A percentile compares a stretch with the other conserved stretches of the same genome.
These are phyloP conservation scores for Fusarium hostae DNA, from an alignment of 2,329 filamentous ascomycete species.

Conservation along the genomic window DNA sequence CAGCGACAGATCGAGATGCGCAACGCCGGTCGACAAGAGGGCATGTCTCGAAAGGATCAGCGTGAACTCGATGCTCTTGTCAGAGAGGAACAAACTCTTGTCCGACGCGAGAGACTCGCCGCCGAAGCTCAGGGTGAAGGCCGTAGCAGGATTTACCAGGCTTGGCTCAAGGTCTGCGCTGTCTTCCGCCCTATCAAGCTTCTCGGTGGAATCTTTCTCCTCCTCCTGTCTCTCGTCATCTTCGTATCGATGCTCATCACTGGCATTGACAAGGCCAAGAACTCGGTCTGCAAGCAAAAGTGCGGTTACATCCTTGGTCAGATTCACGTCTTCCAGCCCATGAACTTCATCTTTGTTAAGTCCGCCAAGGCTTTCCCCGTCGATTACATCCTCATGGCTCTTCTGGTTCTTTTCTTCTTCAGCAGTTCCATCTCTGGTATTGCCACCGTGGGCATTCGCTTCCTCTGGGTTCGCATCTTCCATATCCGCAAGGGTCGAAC, in stretches of 20 bases:
- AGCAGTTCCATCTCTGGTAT: slow-evolving; percentile 87
- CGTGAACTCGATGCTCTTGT: slow-evolving; percentile 88
- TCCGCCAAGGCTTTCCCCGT: slow-evolving; percentile 87
- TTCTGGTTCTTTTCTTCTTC: slow-evolving; percentile 89
- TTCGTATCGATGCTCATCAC: slow-evolving; percentile 96
- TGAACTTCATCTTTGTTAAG: slow-evolving; percentile 85
- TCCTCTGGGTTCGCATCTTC: slow-evolving; percentile 95
- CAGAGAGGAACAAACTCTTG: slow-evolving; percentile 90
- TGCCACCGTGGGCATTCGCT: slow-evolving; percentile 88
- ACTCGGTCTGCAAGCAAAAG: slow-evolving; percentile 88
- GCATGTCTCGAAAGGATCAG: slow-evolving; percentile 84
- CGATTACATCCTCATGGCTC: slow-evolving; percentile 89
- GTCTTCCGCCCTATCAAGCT: slow-evolving; percentile 90
- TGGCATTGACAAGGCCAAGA: slow-evolving; percentile 94
- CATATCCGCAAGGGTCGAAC: slow-evolving; percentile 89
- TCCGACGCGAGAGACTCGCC: slow-evolving; percentile 87
- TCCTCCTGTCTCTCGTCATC: slow-evolving; percentile 78
- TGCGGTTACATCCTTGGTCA: slow-evolving; percentile 92
- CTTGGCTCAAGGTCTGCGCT: slow-evolving; percentile 83
- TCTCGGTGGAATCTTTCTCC: slow-evolving; percentile 81
- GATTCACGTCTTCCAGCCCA: slow-evolving; percentile 92
- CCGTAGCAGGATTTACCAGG: slow-evolving; percentile 76
- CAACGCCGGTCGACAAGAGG: slow-evolving; percentile 78
- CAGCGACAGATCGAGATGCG: slow-evolving; percentile 92
- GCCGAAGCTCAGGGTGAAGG: slow-evolving; percentile 83